Percentiles rank a stretch among this genome's conserved stretches.
These are phyloP conservation scores for Tulasnella sp. DNA, from an alignment of 768 basidiomycete genomes.

Conservation along the genomic window DNA sequence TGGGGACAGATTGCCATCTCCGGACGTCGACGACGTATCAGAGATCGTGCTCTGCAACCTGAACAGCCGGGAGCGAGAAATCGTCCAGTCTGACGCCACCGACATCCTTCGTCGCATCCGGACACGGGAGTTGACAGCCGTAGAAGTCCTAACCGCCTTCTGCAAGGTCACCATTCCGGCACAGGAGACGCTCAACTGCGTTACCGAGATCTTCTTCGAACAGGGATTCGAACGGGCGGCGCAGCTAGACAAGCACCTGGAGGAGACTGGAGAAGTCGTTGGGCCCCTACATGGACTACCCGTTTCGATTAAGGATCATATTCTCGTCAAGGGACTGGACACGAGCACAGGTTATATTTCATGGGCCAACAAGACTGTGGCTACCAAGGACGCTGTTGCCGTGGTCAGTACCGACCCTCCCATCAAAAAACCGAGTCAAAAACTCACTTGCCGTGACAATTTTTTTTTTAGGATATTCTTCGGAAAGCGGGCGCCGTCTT, in stretches of 20 bases:
- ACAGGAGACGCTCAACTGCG: conserved; percentile 27
- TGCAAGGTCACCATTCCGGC: conserved; percentile 30
- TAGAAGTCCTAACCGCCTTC: conserved; percentile 32
- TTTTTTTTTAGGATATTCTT: conserved; percentile 27
- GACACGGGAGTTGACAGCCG: conserved; percentile 28
- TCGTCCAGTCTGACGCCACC: conserved; percentile 32
- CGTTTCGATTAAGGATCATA: conserved; percentile 33
- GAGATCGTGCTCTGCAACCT: conserved; percentile 19
- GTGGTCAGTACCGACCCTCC: conserved; percentile 14
- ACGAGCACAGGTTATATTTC: conserved; percentile 30
- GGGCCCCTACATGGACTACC: conserved; percentile 22
- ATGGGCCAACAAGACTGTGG: conserved; percentile 33
- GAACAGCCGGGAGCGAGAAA: conserved; percentile 25
- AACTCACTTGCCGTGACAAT: no score
- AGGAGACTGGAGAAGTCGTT: conserved; percentile 31
- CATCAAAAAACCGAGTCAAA: background rate
- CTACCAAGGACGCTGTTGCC: conserved; percentile 24
- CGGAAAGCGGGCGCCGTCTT: conserved; percentile 38
- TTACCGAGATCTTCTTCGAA: conserved; percentile 44
- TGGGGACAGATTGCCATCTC: background rate
- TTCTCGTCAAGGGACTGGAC: conserved; percentile 36
- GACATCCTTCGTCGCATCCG: conserved; percentile 26
- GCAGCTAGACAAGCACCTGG: conserved; percentile 40
- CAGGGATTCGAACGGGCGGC: conserved; percentile 32
- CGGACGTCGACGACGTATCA: conserved; percentile 8